These are phyloP conservation scores for Penicillium sp. DNA, from an alignment of 2,329 filamentous ascomycete species.

Conservation along the genomic window DNA sequence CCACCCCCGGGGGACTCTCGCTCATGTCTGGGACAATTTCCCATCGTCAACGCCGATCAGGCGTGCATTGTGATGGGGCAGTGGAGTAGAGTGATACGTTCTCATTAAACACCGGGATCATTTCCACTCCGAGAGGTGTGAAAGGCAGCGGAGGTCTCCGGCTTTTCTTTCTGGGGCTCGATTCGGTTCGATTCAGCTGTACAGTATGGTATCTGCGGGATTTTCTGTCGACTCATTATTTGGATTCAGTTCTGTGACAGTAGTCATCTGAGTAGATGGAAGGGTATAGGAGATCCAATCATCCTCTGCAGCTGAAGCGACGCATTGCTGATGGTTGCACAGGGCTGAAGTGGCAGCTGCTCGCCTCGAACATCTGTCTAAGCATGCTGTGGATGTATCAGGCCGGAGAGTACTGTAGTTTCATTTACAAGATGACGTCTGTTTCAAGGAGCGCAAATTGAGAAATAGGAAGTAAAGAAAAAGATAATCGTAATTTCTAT, in stretches of 20 bases:
- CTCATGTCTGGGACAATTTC: too few relatives aligned
- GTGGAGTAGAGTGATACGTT: neutral
- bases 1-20: too few relatives aligned
- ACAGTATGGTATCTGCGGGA: neutral
- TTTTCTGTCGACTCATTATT: neutral
- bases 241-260: neutral
- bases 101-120: neutral
- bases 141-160: neutral
- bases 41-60: neutral
- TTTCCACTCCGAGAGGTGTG: neutral
- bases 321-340: conserved; percentile 10
- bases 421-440: conserved; percentile 1
- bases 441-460: neutral
- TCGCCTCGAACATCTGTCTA: neutral
- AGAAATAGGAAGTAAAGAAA: neutral
- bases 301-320: conserved; percentile 3
- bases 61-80: neutral
- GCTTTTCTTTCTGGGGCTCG: neutral
- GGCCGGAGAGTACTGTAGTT: neutral
- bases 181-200: too few relatives aligned
- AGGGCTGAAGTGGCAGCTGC: conserved; percentile 11
- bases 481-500: neutral
- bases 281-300: neutral
- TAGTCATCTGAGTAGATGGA: neutral
- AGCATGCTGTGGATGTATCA: neutral